Evolutionary conservation across 2,329 filamentous ascomycete species (phyloP).

Genomic region (Cytospora piceae): DNA sequence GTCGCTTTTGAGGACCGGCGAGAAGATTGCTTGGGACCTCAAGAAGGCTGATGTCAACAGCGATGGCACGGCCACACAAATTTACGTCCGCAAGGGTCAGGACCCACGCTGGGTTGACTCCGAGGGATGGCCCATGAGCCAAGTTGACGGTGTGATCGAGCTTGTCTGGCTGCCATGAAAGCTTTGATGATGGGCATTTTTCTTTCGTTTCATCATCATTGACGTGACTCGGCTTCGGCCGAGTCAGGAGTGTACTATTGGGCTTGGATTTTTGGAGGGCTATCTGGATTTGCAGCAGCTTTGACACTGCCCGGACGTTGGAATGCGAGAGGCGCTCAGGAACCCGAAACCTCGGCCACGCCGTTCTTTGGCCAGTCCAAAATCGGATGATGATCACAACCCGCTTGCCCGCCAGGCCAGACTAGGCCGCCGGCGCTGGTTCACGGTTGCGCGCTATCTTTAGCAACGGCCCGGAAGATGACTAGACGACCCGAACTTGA

Average conservation of each 20-base stretch:
- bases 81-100: slow-evolving; percentile 56
- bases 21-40: slow-evolving; percentile 49
- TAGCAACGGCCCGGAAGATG: background rate
- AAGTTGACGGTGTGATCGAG: slow-evolving; percentile 59
- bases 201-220: slow-evolving; percentile 7
- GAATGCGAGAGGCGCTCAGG: slow-evolving; percentile 1
- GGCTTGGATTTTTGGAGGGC: background rate
- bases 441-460: background rate
- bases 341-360: background rate
- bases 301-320: slow-evolving; percentile 3
- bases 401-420: background rate
- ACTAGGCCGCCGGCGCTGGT: background rate
- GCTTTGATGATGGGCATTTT: background rate
- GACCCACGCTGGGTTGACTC: slow-evolving; percentile 57
- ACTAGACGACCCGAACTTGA: background rate
- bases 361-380: background rate
- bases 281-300: background rate
- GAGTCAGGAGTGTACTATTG: slow-evolving; percentile 7
- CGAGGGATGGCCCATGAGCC: slow-evolving; percentile 53
- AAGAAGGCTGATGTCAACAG: slow-evolving; percentile 51
- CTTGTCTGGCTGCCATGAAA: slow-evolving; percentile 56
- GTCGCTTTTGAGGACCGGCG: slow-evolving; percentile 37
- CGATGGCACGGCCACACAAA: slow-evolving; percentile 56
- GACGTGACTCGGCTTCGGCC: slow-evolving; percentile 10
- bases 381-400: background rate